A percentile compares a stretch with the other conserved stretches of the same genome.
Conservation (phyloP, 2,329 filamentous ascomycete species). For the Trichophyton simii region DNA sequence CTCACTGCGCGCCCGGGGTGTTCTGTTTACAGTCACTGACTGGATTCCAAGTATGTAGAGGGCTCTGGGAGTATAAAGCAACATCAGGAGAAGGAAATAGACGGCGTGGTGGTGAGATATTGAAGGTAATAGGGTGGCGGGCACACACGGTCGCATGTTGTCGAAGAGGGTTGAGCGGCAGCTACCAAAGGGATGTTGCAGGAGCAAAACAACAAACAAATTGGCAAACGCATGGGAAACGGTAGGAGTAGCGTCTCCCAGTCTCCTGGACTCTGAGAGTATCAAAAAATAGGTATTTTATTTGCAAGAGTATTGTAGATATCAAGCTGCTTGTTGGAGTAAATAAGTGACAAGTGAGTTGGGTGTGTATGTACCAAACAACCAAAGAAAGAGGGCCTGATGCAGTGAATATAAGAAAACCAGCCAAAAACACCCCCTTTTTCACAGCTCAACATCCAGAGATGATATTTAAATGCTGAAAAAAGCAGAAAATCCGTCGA, state of each 20-base stretch:
- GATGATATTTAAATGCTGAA: not conserved
- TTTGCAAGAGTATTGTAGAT: not conserved
- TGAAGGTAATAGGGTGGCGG: not conserved
- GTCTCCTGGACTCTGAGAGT: not conserved
- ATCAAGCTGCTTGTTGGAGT: not conserved
- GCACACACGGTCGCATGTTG: not conserved
- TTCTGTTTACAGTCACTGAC: not conserved
- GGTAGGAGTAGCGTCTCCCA: not conserved
- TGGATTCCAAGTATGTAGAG: not conserved
- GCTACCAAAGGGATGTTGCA: not conserved
- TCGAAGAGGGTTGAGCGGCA: not conserved
- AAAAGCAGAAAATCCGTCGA: not conserved
- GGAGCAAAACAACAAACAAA: not conserved
- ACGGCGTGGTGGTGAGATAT: not conserved
- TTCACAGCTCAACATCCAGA: not conserved
- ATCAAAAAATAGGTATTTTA: not conserved
- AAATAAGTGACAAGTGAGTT: too few species aligned
- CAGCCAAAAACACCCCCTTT: not conserved
- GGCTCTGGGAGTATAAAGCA: not conserved
- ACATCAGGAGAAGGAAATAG: not conserved
- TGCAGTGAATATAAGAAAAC: not conserved
- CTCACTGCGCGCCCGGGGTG: not conserved
- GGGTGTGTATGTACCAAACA: too few species aligned
- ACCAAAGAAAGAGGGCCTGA: not conserved
- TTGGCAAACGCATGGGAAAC: not conserved